These are phyloP conservation scores for Trichoderma semiorbis DNA, from an alignment of 2,329 filamentous ascomycete genomes.

Conservation along the genomic window DNA sequence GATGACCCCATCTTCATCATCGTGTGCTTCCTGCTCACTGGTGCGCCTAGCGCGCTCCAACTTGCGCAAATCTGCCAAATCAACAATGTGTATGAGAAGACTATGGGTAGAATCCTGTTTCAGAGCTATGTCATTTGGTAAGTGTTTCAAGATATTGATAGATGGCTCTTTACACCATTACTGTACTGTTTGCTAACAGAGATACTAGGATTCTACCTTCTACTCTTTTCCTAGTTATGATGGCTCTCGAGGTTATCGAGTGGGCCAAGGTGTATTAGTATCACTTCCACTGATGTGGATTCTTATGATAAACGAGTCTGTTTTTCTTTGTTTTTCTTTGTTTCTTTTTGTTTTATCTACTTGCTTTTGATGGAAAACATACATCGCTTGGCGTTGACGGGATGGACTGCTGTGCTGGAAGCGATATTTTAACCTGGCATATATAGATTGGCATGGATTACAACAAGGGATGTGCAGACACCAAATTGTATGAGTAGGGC, in stretches of 20 bases:
- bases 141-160: constrained; percentile 33
- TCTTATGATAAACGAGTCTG: not conserved
- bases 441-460: constrained; percentile 4
- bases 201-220: constrained; percentile 78
- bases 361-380: not conserved
- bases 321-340: not conserved
- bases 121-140: constrained; percentile 86
- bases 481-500: constrained; percentile 7
- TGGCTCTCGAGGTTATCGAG: constrained; percentile 86
- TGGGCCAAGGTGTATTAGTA: constrained; percentile 58
- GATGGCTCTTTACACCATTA: not conserved
- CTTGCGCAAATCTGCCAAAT: constrained; percentile 98
- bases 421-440: not conserved
- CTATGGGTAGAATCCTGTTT: constrained; percentile 90
- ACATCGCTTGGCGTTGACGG: not conserved
- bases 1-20: constrained; percentile 98
- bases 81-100: constrained; percentile 91
- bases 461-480: not conserved
- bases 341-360: not conserved
- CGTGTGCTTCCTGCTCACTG: constrained; percentile 93
- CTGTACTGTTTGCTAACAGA: constrained; percentile 28
- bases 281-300: not conserved
- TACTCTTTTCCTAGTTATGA: constrained; percentile 84
- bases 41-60: constrained; percentile 89
- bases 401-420: not conserved